Conservation (phyloP, 495 filamentous ascomycete species). For the Amniculicola lignicola region DNA sequence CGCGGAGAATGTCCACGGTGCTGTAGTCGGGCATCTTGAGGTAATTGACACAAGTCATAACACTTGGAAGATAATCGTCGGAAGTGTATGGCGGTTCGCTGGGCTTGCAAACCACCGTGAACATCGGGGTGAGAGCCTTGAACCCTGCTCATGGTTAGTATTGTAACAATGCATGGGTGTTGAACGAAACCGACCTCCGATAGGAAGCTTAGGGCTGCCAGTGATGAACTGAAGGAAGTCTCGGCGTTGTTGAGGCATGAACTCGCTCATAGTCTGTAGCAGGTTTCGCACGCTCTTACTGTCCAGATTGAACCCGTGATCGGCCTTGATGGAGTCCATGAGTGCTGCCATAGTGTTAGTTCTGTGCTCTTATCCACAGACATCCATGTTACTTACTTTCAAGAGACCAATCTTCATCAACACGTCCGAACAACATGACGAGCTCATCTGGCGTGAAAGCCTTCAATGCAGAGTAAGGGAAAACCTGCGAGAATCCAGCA, state of each 20-base stretch:
- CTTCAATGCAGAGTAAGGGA: conserved; percentile 86
- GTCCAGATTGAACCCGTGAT: conserved; percentile 99
- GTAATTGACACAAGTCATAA: conserved; percentile 99
- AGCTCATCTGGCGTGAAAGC: conserved; percentile 96
- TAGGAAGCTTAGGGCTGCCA: conserved; percentile 96
- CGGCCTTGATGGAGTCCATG: conserved; percentile 99
- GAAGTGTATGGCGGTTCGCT: conserved; percentile 92
- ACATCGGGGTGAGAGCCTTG: conserved; percentile 93
- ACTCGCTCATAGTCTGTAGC: conserved; percentile 91
- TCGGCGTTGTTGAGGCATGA: conserved; percentile 69
- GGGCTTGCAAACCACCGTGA: conserved; percentile 97
- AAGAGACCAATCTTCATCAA: conserved; percentile 96
- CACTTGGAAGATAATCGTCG: conserved; percentile 95
- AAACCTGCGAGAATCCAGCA: conserved; percentile 89
- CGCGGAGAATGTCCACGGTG: conserved; percentile 67
- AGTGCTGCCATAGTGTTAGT: conserved; percentile 56
- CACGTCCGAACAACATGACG: conserved; percentile 91
- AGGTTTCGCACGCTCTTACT: conserved; percentile 94
- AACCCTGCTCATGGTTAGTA: conserved; percentile 62
- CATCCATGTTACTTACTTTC: conserved; percentile 66
- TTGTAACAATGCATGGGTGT: conserved; percentile 3
- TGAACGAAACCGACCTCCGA: conserved; percentile 72
- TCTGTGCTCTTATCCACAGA: neutral
- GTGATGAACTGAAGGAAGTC: conserved; percentile 98
- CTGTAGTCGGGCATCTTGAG: conserved; percentile 98